Percentiles rank a stretch among this genome's conserved stretches.
Conservation (phyloP, 2,329 filamentous ascomycete species). For the Coleophoma cylindrospora region DNA sequence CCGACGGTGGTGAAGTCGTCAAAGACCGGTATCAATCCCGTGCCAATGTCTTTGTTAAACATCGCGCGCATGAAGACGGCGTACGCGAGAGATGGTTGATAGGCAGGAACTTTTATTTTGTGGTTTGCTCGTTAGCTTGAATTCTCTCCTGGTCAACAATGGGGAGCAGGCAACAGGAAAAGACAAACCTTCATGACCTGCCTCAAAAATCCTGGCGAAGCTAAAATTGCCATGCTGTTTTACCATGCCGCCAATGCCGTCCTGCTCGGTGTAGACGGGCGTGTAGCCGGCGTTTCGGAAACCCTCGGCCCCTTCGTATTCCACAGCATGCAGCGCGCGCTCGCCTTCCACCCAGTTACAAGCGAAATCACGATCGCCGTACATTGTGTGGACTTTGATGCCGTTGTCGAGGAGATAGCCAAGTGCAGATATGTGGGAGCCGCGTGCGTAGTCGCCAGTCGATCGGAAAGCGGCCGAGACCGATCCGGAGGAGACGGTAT, state of each 20-base stretch:
- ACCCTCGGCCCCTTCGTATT: slow-evolving; percentile 32
- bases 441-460: slow-evolving; percentile 55
- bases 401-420: slow-evolving; percentile 53
- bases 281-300: slow-evolving; percentile 66
- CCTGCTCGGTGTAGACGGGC: slow-evolving; percentile 51
- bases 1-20: slow-evolving; percentile 34
- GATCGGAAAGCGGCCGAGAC: slow-evolving; percentile 37
- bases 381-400: slow-evolving; percentile 64
- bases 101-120: slow-evolving; percentile 33
- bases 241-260: slow-evolving; percentile 58
- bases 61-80: slow-evolving; percentile 45
- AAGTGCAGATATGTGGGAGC: slow-evolving; percentile 51
- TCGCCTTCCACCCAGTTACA: slow-evolving; percentile 54
- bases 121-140: slow-evolving; percentile 21
- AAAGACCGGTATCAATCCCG: slow-evolving; percentile 32
- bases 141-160: background rate
- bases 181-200: slow-evolving; percentile 47
- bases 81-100: slow-evolving; percentile 44
- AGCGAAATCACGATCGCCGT: slow-evolving; percentile 56
- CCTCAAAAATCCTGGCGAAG: slow-evolving; percentile 59
- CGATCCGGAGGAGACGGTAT: slow-evolving; percentile 37
- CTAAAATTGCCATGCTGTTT: slow-evolving; percentile 69
- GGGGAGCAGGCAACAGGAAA: slow-evolving; percentile 1
- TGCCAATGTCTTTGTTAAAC: slow-evolving; percentile 44
- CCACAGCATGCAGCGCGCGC: slow-evolving; percentile 44